A percentile compares a stretch with the other conserved stretches of the same genome.
Conservation (phyloP, 495 filamentous ascomycete genomes). For the Penicillium daleae region DNA sequence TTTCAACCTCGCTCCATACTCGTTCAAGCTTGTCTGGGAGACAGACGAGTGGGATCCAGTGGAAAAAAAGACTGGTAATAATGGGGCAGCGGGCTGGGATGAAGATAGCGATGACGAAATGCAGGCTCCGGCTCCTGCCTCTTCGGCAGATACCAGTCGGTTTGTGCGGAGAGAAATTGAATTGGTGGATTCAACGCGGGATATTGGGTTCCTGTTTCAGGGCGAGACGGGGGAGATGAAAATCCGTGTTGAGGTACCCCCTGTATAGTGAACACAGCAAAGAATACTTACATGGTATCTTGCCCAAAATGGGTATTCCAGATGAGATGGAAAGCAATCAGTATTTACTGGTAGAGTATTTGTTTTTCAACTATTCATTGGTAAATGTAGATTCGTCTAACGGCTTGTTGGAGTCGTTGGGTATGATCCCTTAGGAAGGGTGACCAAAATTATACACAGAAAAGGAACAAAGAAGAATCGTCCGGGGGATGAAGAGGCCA, state of each 20-base stretch:
- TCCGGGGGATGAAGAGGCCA: constrained; percentile 26
- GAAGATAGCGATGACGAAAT: constrained; percentile 57
- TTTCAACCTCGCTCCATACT: constrained; percentile 66
- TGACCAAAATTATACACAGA: constrained; percentile 25
- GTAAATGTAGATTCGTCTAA: constrained; percentile 18
- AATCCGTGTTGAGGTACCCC: constrained; percentile 65
- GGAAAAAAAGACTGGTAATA: constrained; percentile 54
- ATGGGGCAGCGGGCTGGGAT: constrained; percentile 56
- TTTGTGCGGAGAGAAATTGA: constrained; percentile 79
- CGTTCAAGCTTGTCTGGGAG: constrained; percentile 72
- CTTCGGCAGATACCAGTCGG: constrained; percentile 33
- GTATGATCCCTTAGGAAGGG: constrained; percentile 26
- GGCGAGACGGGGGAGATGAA: constrained; percentile 59
- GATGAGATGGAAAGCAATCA: neutral
- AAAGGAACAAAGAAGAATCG: constrained; percentile 15
- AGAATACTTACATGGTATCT: neutral
- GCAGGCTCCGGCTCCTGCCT: constrained; percentile 8
- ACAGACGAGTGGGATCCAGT: constrained; percentile 85
- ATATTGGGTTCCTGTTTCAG: constrained; percentile 83
- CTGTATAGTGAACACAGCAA: neutral
- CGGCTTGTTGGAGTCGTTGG: constrained; percentile 17
- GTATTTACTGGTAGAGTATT: constrained; percentile 11
- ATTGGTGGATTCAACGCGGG: constrained; percentile 76
- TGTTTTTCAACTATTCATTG: constrained; percentile 20
- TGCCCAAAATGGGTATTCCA: neutral